Conservation (phyloP, 1,284 basidiomycete genomes). For the Dichomitus squalens region DNA sequence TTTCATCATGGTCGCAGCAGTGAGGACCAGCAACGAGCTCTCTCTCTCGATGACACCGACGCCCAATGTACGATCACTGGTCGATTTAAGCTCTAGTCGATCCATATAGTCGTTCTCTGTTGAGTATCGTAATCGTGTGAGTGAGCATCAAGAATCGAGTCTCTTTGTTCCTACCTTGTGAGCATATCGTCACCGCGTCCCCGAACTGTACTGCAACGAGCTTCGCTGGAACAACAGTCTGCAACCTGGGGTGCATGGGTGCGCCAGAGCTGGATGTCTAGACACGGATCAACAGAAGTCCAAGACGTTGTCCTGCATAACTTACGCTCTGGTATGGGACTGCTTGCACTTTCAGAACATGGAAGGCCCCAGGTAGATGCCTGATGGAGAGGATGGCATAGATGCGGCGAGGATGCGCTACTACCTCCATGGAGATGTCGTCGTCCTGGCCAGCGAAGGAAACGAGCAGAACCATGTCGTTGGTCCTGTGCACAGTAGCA, state of each 20-base stretch:
- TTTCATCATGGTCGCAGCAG: conserved; percentile 69
- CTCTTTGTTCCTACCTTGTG: conserved; percentile 49
- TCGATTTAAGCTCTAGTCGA: conserved; percentile 70
- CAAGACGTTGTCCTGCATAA: conserved; percentile 13
- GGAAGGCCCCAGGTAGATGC: conserved; percentile 42
- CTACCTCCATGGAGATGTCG: conserved; percentile 42
- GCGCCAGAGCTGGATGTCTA: conserved; percentile 67
- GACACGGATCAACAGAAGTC: conserved; percentile 3
- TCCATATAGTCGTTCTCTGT: conserved; percentile 72
- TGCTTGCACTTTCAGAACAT: conserved; percentile 49
- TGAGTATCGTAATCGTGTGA: neutral
- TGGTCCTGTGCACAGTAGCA: conserved; percentile 39
- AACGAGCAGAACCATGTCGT: conserved; percentile 59
- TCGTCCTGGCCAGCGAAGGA: conserved; percentile 68
- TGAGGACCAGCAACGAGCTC: conserved; percentile 60
- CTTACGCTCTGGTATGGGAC: conserved; percentile 79
- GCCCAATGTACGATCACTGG: conserved; percentile 69
- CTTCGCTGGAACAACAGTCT: conserved; percentile 56
- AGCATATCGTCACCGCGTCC: conserved; percentile 74
- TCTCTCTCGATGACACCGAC: conserved; percentile 58
- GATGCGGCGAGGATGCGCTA: conserved; percentile 51
- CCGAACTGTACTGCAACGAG: conserved; percentile 71
- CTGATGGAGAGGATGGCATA: conserved; percentile 63
- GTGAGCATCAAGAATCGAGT: neutral
- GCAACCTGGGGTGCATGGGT: conserved; percentile 70